Conservation (phyloP, 768 basidiomycete genomes). For the Dictyophora rubrovolvata region DNA sequence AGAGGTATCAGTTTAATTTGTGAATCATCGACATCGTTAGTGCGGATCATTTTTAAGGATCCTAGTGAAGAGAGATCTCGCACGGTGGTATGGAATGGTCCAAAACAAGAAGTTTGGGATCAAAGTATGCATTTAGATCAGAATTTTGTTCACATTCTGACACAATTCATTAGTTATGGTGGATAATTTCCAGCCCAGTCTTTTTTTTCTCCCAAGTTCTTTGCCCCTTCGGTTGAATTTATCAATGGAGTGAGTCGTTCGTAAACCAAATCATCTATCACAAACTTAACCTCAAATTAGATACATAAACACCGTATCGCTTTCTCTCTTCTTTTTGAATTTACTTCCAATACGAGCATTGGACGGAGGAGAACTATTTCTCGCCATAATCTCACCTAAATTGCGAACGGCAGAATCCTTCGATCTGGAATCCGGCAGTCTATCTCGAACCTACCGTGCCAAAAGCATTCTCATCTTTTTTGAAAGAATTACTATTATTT, state of each 20-base stretch:
- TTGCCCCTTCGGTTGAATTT: conserved; percentile 28
- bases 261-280: background rate
- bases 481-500: background rate
- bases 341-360: conserved; percentile 61
- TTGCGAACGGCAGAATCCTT: background rate
- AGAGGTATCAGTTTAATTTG: conserved; percentile 15
- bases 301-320: conserved; percentile 52
- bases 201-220: conserved; percentile 15
- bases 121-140: conserved; percentile 37
- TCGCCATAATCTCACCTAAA: conserved; percentile 11
- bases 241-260: conserved; percentile 41
- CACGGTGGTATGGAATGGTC: conserved; percentile 70
- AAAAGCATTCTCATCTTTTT: background rate
- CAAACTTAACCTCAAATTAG: conserved; percentile 23
- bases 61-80: conserved; percentile 18
- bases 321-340: conserved; percentile 78
- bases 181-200: conserved; percentile 35
- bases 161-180: conserved; percentile 36
- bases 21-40: conserved; percentile 32
- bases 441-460: background rate
- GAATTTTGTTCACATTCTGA: conserved; percentile 1
- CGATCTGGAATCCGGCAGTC: background rate
- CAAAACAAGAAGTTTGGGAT: conserved; percentile 51
- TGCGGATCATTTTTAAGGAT: conserved; percentile 41
- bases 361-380: conserved; percentile 59